Percentiles rank a stretch among this genome's conserved stretches.
Evolutionary conservation across 768 basidiomycete genomes (phyloP).

Genomic region (Leccinum disarticulatum): DNA sequence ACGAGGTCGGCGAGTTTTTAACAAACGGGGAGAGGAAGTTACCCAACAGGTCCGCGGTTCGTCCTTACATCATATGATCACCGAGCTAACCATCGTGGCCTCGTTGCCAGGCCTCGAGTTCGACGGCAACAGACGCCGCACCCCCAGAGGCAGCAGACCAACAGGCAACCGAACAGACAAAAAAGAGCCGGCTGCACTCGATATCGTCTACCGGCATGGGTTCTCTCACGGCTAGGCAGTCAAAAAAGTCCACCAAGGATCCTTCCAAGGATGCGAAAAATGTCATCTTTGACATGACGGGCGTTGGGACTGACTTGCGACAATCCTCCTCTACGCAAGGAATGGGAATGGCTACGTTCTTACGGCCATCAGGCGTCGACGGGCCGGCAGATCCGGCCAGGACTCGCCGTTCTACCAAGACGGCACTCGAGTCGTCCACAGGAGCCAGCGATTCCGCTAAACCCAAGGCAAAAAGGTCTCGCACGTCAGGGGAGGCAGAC

Average conservation of each 20-base stretch:
- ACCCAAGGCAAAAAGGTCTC: slow-evolving; percentile 25
- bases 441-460: slow-evolving; percentile 9
- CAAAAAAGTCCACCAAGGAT: slow-evolving; percentile 20
- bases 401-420: slow-evolving; percentile 7
- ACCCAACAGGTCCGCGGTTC: slow-evolving; percentile 25
- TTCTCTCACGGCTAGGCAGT: slow-evolving; percentile 10
- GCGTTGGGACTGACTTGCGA: slow-evolving; percentile 52
- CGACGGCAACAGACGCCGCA: slow-evolving; percentile 5
- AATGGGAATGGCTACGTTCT: slow-evolving; percentile 9
- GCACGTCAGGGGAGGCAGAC: slow-evolving; percentile 16
- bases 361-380: slow-evolving; percentile 26
- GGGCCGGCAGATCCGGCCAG: slow-evolving; percentile 14
- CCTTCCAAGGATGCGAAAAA: slow-evolving; percentile 43
- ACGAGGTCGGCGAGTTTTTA: slow-evolving; percentile 54
- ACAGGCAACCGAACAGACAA: slow-evolving; percentile 27
- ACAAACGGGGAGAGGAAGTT: slow-evolving; percentile 49
- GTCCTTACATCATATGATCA: slow-evolving; percentile 20
- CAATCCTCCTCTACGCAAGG: slow-evolving; percentile 22
- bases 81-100: slow-evolving; percentile 15
- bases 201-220: slow-evolving; percentile 21
- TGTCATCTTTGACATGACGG: slow-evolving; percentile 45
- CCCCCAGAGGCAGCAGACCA: slow-evolving; percentile 11
- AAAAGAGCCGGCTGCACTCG: slow-evolving; percentile 17
- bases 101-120: slow-evolving; percentile 21
- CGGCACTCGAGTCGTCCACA: slow-evolving; percentile 5